Conservation (phyloP, 805 yeast species). For the Starmerella floricola region DNA sequence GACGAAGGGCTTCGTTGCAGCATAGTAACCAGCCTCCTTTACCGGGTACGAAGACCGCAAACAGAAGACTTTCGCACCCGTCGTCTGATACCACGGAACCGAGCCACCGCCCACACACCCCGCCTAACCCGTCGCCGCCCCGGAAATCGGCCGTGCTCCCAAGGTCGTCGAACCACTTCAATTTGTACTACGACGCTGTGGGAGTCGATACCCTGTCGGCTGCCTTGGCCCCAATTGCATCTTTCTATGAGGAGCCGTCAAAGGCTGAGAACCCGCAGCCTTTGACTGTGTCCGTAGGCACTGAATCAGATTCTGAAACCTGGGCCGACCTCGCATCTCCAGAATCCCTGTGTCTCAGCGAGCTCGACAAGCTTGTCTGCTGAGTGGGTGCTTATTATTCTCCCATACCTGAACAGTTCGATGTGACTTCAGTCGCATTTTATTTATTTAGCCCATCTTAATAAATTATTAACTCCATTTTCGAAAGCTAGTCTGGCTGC, state of each 20-base stretch:
- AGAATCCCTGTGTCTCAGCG: slow-evolving; percentile 23
- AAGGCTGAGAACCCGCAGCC: neutral
- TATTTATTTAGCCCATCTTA: too few species aligned
- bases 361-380: slow-evolving; percentile 23
- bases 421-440: too few species aligned
- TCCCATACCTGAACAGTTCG: too few species aligned
- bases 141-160: neutral
- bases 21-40: neutral
- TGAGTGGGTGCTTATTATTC: too few species aligned
- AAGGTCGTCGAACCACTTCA: slow-evolving; percentile 10
- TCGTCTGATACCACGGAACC: neutral
- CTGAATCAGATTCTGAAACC: slow-evolving; percentile 11
- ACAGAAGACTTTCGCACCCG: neutral
- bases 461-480: too few species aligned
- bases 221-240: slow-evolving; percentile 6
- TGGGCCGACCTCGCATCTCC: slow-evolving; percentile 21
- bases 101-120: neutral
- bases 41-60: neutral
- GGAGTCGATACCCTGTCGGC: slow-evolving; percentile 17
- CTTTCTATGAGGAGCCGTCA: neutral
- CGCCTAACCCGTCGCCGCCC: neutral
- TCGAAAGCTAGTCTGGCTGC: too few species aligned
- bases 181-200: slow-evolving; percentile 25
- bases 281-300: slow-evolving; percentile 5
- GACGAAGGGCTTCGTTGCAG: neutral